Evolutionary conservation across 148 eudicot genomes (phyloP), one percentile per base, ranked within the genome.

Genomic region (Camellia japonica): DNA sequence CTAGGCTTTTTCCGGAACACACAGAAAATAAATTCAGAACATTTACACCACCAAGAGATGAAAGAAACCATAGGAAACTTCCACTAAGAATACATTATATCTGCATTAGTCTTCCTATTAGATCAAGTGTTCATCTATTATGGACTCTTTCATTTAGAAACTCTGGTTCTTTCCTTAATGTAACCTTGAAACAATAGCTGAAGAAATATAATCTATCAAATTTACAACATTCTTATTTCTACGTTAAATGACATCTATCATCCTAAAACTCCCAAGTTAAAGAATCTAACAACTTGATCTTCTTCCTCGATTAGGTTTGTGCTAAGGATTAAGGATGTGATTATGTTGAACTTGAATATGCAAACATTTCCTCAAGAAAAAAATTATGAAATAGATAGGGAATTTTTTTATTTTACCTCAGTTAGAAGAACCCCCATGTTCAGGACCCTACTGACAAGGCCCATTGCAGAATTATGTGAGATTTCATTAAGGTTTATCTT

Each of bases 401-500:
- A 61, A 6, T 51, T 23, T 5, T 5, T 59, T 7, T 80, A 23
- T 23, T 23, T 23, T 90, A 92, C 99, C 98, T 96, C 92, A 23
- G 98, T 92, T 59, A 96, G 90, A 72, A 96, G 93, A 79, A 93
- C 93, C 58, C 99, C 99, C 82, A 91, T 74, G 77, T 83, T 86
- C 84, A 93, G 87, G 44, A 85, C 92, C 87, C 80, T 88, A 46
- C 84, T 82, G 75, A 96, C 93, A 79, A 96, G 99, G 65, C 98
- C 99, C 63, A 89, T 93, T 66, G 98, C 99, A 60, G 99, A 96
- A n/a, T 90, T 88, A 81, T 96, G 98, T 73, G 99, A 96, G 76
- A 96, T 96, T 87, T 93, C 98, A 79, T 96, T 96, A 7, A 94
- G 94, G 81, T 96, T 96, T 84, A 96, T 92, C 90, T 96, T 96